These are phyloP conservation scores for Amylocarpus encephaloides DNA, from an alignment of 2,329 filamentous ascomycete genomes.

Conservation along the genomic window DNA sequence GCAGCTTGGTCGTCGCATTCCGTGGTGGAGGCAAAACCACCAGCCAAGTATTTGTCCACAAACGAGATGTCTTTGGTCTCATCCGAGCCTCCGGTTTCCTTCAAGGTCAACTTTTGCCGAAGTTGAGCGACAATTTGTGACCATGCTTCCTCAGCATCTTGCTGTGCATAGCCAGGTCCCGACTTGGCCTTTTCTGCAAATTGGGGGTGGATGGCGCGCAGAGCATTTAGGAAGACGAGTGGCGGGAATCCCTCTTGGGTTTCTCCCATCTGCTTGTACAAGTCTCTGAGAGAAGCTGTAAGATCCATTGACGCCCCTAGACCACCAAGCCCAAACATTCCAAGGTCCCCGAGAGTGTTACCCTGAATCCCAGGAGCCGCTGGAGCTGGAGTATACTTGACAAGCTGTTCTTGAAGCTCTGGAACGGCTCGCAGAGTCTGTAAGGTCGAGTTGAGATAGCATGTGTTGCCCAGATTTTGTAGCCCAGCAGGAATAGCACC, in stretches of 20 bases:
- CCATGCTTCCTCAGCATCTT: constrained; percentile 98
- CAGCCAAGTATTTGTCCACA: constrained; percentile 85
- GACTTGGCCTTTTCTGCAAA: constrained; percentile 85
- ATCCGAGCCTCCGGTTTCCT: constrained; percentile 43
- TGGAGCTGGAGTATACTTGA: constrained; percentile 48
- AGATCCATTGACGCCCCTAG: constrained; percentile 54
- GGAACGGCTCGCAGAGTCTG: constrained; percentile 84
- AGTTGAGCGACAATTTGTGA: constrained; percentile 87
- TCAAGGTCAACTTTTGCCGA: constrained; percentile 67
- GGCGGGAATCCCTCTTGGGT: constrained; percentile 86
- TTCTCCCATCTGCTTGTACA: constrained; percentile 84
- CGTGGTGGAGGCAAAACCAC: constrained; percentile 69
- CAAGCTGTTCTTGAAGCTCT: constrained; percentile 76
- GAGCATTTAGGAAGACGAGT: constrained; percentile 70
- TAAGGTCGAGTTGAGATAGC: constrained; percentile 96
- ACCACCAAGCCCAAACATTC: constrained; percentile 41
- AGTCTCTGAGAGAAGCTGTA: constrained; percentile 67
- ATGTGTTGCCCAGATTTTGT: constrained; percentile 92
- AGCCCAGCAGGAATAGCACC: constrained; percentile 84
- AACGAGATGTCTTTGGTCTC: constrained; percentile 59
- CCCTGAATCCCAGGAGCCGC: constrained; percentile 19
- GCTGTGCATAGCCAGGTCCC: constrained; percentile 84
- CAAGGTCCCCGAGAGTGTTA: constrained; percentile 37
- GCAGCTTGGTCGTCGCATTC: constrained; percentile 80
- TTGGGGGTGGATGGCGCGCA: constrained; percentile 78